Evolutionary conservation across 1,284 basidiomycete species (phyloP), one percentile per base, ranked within the genome.

Genomic region (Phylloboletellus chloephorus): DNA sequence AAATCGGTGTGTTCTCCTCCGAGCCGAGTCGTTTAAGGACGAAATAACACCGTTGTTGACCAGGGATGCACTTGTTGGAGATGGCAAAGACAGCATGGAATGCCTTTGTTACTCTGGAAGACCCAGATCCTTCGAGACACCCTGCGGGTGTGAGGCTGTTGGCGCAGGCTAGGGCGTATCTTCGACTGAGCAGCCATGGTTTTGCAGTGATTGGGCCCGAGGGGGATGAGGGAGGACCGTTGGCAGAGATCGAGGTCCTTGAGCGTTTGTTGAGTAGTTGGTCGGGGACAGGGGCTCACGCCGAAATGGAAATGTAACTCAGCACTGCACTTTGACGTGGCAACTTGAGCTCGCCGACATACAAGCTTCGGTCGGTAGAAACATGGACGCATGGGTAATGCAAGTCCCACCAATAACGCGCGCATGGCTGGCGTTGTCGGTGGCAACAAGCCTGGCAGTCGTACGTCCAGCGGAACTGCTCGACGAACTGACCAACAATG

Each of bases 381-480:
- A 30, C 35, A 88, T 88, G 86, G 85, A 88, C 63, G 84, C 79
- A 21, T 88, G 89, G 89, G 74, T 93, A 30, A 76, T 73, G 22
- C 87, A 93, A 54, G 86, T 95, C 39, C 92, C 92, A 23, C 91
- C 91, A 3, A 78, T 96, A 39, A 96, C 92, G 5, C 73, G 90
- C 35, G 72, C 73, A 31, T 94, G 90, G 88, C 73, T 93, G 23
- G 76, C 72, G 3, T 70, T 89, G 2, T 81, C 87, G 6, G 77
- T 93, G 12, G 69, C 80, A 16, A 85, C 82, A 4, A 92, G 88
- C 57, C 57, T 93, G 33, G 83, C 89, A 12, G 88, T 94, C 49
- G 91, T 94, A 48, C 32, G 48, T 44, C 38, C 30, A 22, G 24
- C 21, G 4, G 17, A 23, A 2, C 23, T 19, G 9, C 15, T 21